Conservation (phyloP, 257 asterid genomes). For the Ligustrum vulgare region DNA sequence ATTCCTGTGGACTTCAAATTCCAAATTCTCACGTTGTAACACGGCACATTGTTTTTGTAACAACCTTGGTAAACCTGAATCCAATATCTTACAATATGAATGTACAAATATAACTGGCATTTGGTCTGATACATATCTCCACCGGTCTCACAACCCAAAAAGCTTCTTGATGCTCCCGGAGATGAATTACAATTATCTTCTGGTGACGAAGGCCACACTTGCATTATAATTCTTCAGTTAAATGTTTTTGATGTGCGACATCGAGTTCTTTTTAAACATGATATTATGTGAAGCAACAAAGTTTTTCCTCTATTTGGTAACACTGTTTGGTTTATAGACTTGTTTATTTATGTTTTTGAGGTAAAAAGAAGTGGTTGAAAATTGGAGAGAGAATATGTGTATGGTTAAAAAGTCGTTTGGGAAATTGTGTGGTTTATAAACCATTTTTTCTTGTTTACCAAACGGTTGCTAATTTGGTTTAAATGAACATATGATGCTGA, state of each 20-base stretch:
- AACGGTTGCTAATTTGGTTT: background rate
- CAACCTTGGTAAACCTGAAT: background rate
- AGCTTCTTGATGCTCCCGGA: background rate
- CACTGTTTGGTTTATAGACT: no score
- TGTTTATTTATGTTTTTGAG: no score
- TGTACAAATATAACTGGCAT: background rate
- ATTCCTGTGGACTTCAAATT: background rate
- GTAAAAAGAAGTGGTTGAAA: no score
- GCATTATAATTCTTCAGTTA: background rate
- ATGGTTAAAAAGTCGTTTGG: no score
- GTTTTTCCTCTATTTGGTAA: no score
- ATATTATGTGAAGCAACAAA: background rate
- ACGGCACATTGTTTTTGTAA: background rate
- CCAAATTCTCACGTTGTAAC: background rate
- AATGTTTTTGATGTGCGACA: background rate
- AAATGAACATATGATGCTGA: background rate
- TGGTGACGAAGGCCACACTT: background rate
- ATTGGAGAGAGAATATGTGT: no score
- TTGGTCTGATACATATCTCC: background rate
- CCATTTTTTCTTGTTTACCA: no score
- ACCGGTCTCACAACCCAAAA: background rate
- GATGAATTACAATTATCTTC: background rate
- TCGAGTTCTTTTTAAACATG: background rate
- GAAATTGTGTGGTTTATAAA: no score
- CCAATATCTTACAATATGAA: background rate